Conservation (phyloP, 108 stramenopile species). For the Pelagomonas calceolata region DNA sequence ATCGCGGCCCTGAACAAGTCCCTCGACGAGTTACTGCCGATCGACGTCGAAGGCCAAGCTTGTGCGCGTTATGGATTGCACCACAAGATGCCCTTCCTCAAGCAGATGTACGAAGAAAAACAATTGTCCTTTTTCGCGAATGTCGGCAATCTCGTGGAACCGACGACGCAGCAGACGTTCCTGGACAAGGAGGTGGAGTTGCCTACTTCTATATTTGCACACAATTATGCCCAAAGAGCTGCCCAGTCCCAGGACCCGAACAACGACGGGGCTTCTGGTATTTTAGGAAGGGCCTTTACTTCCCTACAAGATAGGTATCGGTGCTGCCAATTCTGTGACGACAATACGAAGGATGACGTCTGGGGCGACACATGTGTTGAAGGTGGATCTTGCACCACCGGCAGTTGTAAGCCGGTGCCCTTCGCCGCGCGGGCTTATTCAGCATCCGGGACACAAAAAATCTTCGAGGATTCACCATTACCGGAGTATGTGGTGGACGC, state of each 20-base stretch:
- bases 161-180: constrained; percentile 37
- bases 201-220: background rate
- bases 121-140: constrained; percentile 56
- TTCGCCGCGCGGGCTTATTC: background rate
- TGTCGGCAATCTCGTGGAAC: constrained; percentile 46
- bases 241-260: constrained; percentile 2
- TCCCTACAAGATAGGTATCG: too few species aligned
- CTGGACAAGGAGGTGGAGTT: constrained; percentile 35
- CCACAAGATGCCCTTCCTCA: constrained; percentile 16
- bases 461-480: background rate
- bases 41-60: constrained; percentile 22
- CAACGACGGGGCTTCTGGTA: background rate
- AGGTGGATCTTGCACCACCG: too few species aligned
- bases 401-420: too few species aligned
- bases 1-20: background rate
- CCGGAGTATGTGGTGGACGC: constrained; percentile 4
- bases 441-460: background rate
- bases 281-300: constrained; percentile 3
- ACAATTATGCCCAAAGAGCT: background rate
- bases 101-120: constrained; percentile 48
- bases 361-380: too few species aligned
- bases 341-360: background rate
- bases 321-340: too few species aligned
- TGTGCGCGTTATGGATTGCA: constrained; percentile 42
- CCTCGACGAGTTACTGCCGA: constrained; percentile 8